These are phyloP conservation scores for Artemisia annua DNA, from an alignment of 129 eudicot species.

Conservation along the genomic window DNA sequence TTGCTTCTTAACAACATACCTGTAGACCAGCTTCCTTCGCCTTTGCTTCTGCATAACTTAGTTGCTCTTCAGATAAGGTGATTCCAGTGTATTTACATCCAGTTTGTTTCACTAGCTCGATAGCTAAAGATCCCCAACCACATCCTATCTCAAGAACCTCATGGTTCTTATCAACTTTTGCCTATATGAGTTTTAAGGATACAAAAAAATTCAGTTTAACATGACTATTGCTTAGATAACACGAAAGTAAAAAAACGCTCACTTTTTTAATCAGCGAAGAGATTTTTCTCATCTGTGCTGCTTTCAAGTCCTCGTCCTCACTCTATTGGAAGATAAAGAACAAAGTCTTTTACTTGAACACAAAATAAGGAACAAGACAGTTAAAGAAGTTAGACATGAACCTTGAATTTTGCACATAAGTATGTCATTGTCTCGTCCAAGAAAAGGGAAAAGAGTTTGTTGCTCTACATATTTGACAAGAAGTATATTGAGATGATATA, in stretches of 20 bases:
- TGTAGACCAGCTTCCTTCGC: conserved; percentile 89
- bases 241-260: not conserved
- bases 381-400: conserved; percentile 20
- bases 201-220: not conserved
- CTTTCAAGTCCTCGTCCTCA: conserved; percentile 69
- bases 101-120: conserved; percentile 75
- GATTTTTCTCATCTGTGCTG: conserved; percentile 77
- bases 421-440: conserved; percentile 95
- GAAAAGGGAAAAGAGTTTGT: conserved; percentile 77
- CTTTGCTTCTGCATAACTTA: conserved; percentile 68
- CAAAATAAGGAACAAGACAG: not conserved
- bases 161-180: conserved; percentile 61
- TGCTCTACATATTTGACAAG: conserved; percentile 45
- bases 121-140: conserved; percentile 94
- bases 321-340: conserved; percentile 32
- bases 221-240: not conserved
- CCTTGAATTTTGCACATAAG: conserved; percentile 89
- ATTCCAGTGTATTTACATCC: conserved; percentile 98
- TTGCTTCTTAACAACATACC: conserved; percentile 34
- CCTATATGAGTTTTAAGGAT: conserved; percentile 25
- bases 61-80: conserved; percentile 81
- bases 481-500: too few species aligned
- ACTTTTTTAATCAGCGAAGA: conserved; percentile 73
- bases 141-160: conserved; percentile 87
- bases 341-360: not conserved